Evolutionary conservation across 306 rosid genomes (phyloP).

Genomic region (Casuarina equisetifolia): DNA sequence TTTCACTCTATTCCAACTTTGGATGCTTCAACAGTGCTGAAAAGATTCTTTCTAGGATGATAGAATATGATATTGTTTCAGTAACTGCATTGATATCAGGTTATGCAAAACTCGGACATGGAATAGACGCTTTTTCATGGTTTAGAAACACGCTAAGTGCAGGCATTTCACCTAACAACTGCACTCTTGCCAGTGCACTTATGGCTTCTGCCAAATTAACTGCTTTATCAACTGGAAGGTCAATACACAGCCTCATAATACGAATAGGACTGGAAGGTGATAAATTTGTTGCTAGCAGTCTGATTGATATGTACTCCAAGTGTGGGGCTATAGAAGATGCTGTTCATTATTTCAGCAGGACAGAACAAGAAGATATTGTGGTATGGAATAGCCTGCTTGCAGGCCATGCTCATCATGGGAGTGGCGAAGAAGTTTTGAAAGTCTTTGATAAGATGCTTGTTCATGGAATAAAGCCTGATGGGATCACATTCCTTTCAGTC

Average conservation of each 20-base stretch:
- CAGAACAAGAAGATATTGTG: not conserved
- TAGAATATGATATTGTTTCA: constrained; percentile 1
- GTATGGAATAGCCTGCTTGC: constrained; percentile 15
- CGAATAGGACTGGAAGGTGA: not conserved
- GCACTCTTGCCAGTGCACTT: not conserved
- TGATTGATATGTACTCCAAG: constrained; percentile 9
- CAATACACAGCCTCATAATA: constrained; percentile 7
- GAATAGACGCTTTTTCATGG: not conserved
- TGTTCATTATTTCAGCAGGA: not conserved
- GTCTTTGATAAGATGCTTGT: not conserved
- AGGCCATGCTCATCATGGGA: constrained; percentile 13
- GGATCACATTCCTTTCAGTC: constrained; percentile 6
- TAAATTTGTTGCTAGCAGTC: constrained; percentile 5
- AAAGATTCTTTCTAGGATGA: not conserved
- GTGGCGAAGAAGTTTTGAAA: not conserved
- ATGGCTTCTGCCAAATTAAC: constrained; percentile 2
- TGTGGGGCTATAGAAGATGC: constrained; percentile 16
- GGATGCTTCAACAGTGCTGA: constrained; percentile 1
- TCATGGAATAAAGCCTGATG: not conserved
- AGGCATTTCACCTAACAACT: constrained; percentile 5
- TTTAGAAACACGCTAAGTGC: not conserved
- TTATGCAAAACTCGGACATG: not conserved
- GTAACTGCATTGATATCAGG: not conserved
- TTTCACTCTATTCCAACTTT: not conserved
- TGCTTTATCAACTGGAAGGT: not conserved